Evolutionary conservation across 768 basidiomycete genomes (phyloP).

Genomic region (Punctularia strigosozonata): DNA sequence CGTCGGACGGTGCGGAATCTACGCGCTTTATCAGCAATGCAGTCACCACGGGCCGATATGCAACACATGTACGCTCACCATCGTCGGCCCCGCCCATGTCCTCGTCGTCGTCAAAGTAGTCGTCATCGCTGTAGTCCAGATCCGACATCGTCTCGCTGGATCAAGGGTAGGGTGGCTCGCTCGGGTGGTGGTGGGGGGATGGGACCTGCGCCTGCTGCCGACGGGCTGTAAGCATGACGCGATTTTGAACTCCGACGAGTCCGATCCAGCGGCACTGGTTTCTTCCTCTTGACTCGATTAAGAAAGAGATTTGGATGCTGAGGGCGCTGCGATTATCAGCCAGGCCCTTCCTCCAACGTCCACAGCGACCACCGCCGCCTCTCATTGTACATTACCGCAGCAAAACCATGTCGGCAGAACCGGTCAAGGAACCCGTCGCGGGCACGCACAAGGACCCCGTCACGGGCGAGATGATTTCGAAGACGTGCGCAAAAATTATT

Average conservation of each 20-base stretch:
- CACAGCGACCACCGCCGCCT: background rate
- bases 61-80: conserved; percentile 19
- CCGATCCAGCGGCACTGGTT: too few relatives aligned
- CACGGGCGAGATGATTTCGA: conserved; percentile 95
- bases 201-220: too few relatives aligned
- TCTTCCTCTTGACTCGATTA: background rate
- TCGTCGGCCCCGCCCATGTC: conserved; percentile 51
- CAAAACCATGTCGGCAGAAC: conserved; percentile 28
- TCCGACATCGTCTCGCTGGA: conserved; percentile 33
- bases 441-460: conserved; percentile 62
- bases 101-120: conserved; percentile 62
- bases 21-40: conserved; percentile 10
- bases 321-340: conserved; percentile 13
- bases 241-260: too few relatives aligned
- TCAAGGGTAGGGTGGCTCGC: too few relatives aligned
- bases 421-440: too few relatives aligned
- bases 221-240: too few relatives aligned
- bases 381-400: background rate
- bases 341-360: conserved; percentile 1
- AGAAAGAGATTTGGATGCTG: conserved; percentile 15
- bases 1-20: conserved; percentile 36
- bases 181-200: too few relatives aligned
- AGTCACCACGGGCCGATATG: conserved; percentile 10
- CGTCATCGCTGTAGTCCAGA: conserved; percentile 53
- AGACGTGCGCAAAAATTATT: conserved; percentile 49